Conservation (phyloP, 2,329 filamentous ascomycete genomes). For the Ophiocordyceps sinensis region DNA sequence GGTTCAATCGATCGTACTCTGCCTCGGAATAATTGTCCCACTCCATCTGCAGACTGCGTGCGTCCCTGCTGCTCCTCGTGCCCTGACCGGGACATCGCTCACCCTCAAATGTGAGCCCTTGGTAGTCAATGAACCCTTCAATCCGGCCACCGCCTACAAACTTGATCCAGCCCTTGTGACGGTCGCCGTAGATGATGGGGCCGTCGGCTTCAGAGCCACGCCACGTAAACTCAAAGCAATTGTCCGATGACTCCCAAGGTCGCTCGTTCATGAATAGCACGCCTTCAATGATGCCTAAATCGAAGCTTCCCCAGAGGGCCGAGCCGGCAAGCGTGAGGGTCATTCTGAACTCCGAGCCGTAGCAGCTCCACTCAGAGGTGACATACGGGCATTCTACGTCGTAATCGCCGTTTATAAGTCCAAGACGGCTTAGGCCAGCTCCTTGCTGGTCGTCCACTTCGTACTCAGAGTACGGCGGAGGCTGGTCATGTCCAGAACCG, state of each 20-base stretch:
- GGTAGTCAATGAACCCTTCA: slow-evolving; percentile 14
- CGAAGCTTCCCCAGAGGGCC: slow-evolving; percentile 30
- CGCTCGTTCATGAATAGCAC: slow-evolving; percentile 25
- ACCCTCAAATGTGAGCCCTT: slow-evolving; percentile 14
- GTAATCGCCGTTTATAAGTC: slow-evolving; percentile 31
- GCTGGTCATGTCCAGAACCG: neutral
- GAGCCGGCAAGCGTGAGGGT: slow-evolving; percentile 23
- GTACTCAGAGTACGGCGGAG: slow-evolving; percentile 6
- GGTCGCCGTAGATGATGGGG: slow-evolving; percentile 11
- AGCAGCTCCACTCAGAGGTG: slow-evolving; percentile 10
- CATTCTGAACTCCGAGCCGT: slow-evolving; percentile 14
- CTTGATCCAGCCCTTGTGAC: slow-evolving; percentile 15
- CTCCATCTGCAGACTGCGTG: slow-evolving; percentile 9
- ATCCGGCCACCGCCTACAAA: slow-evolving; percentile 24
- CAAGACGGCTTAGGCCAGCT: slow-evolving; percentile 12
- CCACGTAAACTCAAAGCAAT: slow-evolving; percentile 17
- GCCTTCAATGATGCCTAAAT: slow-evolving; percentile 24
- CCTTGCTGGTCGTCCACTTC: neutral
- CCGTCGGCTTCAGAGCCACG: slow-evolving; percentile 18
- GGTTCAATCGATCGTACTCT: slow-evolving; percentile 11
- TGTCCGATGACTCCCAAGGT: slow-evolving; percentile 16
- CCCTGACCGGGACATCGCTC: slow-evolving; percentile 10
- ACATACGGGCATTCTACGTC: slow-evolving; percentile 16
- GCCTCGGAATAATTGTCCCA: slow-evolving; percentile 15
- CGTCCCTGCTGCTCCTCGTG: slow-evolving; percentile 15